These are phyloP conservation scores for Wallacemonas collosoma DNA, from an alignment of 208 protist species.

Conservation along the genomic window DNA sequence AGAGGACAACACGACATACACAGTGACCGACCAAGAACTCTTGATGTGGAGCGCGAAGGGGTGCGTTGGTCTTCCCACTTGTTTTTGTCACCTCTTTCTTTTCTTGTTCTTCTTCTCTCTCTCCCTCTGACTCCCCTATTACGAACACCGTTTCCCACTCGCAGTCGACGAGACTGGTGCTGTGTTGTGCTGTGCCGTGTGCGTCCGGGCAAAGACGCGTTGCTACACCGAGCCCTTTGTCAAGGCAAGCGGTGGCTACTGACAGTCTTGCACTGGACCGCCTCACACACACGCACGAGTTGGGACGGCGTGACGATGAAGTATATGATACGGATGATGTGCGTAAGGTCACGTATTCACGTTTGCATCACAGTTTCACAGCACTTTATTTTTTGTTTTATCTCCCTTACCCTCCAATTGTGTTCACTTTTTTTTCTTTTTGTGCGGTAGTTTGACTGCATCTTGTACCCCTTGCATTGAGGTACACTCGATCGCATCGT, in stretches of 20 bases:
- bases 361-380: slow-evolving; percentile 19
- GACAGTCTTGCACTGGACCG: neutral
- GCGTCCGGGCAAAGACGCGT: neutral
- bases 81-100: too few species aligned
- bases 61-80: too few species aligned
- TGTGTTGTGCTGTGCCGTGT: neutral
- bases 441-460: neutral
- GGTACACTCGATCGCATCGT: neutral
- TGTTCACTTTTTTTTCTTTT: slow-evolving; percentile 14
- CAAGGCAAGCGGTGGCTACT: neutral
- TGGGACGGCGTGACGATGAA: neutral
- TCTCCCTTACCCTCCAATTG: too few species aligned
- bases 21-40: too few species aligned
- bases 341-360: slow-evolving; percentile 8
- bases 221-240: neutral
- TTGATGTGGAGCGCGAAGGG: too few species aligned
- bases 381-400: slow-evolving; percentile 10
- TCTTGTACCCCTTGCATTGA: slow-evolving; percentile 1
- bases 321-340: slow-evolving; percentile 11
- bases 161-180: too few species aligned
- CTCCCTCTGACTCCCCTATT: too few species aligned
- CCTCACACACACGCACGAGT: neutral
- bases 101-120: too few species aligned
- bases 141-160: too few species aligned
- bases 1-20: too few species aligned